Conservation (phyloP, 306 rosid species). For the Lathyrus aphaca region DNA sequence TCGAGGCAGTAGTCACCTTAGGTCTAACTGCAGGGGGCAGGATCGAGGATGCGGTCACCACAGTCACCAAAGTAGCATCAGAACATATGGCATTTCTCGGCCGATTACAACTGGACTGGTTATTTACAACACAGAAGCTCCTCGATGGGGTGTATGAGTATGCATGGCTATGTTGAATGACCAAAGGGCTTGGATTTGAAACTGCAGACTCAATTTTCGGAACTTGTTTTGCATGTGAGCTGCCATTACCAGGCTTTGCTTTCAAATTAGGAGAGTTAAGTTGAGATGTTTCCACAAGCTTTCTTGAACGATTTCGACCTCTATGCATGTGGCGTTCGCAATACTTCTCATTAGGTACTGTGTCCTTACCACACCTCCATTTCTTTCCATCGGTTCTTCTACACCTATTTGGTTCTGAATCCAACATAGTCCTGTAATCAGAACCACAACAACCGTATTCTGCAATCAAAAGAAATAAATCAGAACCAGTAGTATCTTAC, state of each 20-base stretch:
- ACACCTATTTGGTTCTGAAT: conserved; percentile 74
- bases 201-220: conserved; percentile 32
- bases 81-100: conserved; percentile 29
- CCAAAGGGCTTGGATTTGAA: conserved; percentile 41
- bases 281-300: conserved; percentile 85
- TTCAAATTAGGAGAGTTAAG: conserved; percentile 42
- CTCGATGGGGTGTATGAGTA: conserved; percentile 23
- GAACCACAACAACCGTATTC: conserved; percentile 44
- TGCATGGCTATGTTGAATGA: conserved; percentile 43
- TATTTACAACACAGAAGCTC: conserved; percentile 29
- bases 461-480: conserved; percentile 43
- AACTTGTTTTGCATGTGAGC: conserved; percentile 22
- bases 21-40: conserved; percentile 29
- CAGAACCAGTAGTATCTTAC: conserved; percentile 26
- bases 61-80: conserved; percentile 22
- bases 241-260: conserved; percentile 36
- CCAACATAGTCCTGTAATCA: conserved; percentile 49
- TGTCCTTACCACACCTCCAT: conserved; percentile 73
- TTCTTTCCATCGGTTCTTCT: conserved; percentile 96
- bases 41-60: neutral
- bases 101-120: conserved; percentile 24
- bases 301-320: conserved; percentile 98
- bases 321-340: conserved; percentile 85
- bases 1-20: neutral
- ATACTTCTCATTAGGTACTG: conserved; percentile 64